A percentile compares a stretch with the other conserved stretches of the same genome.
Evolutionary conservation across 805 yeast species (phyloP).

Genomic region (Lipomyces lipofer): DNA sequence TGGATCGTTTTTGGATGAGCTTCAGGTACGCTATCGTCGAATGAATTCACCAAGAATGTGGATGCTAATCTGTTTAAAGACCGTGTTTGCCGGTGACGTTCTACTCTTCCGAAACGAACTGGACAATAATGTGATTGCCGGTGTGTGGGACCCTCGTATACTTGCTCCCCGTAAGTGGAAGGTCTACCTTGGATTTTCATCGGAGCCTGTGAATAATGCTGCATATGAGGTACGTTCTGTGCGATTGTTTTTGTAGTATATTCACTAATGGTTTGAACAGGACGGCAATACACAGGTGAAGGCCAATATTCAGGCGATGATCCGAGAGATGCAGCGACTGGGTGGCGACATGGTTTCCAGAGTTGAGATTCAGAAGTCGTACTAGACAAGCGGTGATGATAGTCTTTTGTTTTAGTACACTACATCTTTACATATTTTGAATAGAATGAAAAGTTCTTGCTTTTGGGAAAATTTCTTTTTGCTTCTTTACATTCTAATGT

Average conservation of each 20-base stretch:
- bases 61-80: background rate
- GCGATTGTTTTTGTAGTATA: no score
- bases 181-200: slow-evolving; percentile 74
- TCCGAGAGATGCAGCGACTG: slow-evolving; percentile 58
- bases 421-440: background rate
- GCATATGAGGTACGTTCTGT: no score
- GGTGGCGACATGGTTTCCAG: slow-evolving; percentile 42
- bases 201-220: slow-evolving; percentile 56
- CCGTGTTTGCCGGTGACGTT: slow-evolving; percentile 50
- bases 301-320: slow-evolving; percentile 49
- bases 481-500: background rate
- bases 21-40: slow-evolving; percentile 11
- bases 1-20: slow-evolving; percentile 21
- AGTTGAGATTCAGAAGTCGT: slow-evolving; percentile 11
- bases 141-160: slow-evolving; percentile 73
- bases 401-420: background rate
- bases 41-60: no score
- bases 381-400: background rate
- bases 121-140: slow-evolving; percentile 70
- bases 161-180: slow-evolving; percentile 66
- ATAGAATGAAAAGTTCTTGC: background rate
- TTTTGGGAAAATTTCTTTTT: background rate
- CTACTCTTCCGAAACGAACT: slow-evolving; percentile 63
- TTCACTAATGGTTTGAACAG: no score
- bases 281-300: slow-evolving; percentile 3